A percentile compares a stretch with the other conserved stretches of the same genome.
phyloP scores from a whole-genome alignment of 2,329 filamentous ascomycete species.

The Trichoderma hamatum region DNA sequence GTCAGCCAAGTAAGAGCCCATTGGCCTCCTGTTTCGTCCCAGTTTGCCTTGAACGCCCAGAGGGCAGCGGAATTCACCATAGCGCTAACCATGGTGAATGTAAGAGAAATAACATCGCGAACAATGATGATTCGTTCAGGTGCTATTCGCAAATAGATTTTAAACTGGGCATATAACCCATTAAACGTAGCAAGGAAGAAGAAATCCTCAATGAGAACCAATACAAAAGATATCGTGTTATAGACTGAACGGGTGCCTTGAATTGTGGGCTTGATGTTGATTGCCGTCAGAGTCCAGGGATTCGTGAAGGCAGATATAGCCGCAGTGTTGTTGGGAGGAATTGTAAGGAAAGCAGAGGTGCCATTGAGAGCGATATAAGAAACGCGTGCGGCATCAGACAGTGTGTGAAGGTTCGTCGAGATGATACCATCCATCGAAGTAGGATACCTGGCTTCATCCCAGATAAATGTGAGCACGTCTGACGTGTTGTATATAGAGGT shows the following conservation, averaged over 20 bases:
- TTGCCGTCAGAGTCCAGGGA: conserved; percentile 32
- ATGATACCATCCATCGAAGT: conserved; percentile 28
- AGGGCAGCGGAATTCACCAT: conserved; percentile 29
- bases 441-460: conserved; percentile 32
- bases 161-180: conserved; percentile 33
- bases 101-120: conserved; percentile 28
- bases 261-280: conserved; percentile 31
- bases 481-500: conserved; percentile 28
- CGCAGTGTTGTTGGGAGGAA: conserved; percentile 27
- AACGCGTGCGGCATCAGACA: conserved; percentile 28
- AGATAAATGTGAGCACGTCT: conserved; percentile 30
- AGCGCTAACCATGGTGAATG: conserved; percentile 30
- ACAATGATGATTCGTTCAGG: conserved; percentile 29
- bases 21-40: conserved; percentile 28
- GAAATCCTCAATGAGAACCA: conserved; percentile 34
- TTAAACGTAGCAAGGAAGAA: conserved; percentile 34
- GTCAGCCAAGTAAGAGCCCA: conserved; percentile 31
- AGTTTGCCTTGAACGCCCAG: conserved; percentile 29
- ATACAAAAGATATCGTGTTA: conserved; percentile 34
- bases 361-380: conserved; percentile 29
- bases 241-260: conserved; percentile 34
- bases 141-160: conserved; percentile 28
- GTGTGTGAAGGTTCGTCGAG: conserved; percentile 26
- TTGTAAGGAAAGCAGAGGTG: conserved; percentile 27
- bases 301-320: conserved; percentile 31